These are phyloP conservation scores for Diaporthe humulicola DNA, from an alignment of 2,329 filamentous ascomycete species.

Conservation along the genomic window DNA sequence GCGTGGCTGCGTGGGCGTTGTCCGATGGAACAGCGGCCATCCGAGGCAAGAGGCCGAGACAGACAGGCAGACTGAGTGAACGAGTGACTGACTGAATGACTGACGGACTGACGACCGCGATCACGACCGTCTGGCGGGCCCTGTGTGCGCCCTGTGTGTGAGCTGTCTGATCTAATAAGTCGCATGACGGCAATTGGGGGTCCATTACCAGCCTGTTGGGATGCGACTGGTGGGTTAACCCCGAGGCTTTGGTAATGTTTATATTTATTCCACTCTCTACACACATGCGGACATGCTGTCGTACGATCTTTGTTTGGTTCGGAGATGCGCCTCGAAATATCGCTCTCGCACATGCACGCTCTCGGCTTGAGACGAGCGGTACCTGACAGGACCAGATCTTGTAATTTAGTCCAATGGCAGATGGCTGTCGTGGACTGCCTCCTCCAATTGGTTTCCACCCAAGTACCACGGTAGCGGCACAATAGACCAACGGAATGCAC, in stretches of 20 bases:
- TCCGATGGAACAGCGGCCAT: constrained; percentile 30
- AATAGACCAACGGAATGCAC: constrained; percentile 28
- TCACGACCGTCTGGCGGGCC: not conserved
- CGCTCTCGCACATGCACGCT: not conserved
- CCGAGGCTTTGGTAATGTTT: constrained; percentile 24
- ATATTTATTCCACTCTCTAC: not conserved
- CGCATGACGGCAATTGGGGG: constrained; percentile 9
- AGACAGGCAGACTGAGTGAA: not conserved
- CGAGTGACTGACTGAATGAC: not conserved
- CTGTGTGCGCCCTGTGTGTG: not conserved
- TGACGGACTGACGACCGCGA: not conserved
- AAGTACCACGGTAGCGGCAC: constrained; percentile 18
- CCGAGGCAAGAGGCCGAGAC: constrained; percentile 28
- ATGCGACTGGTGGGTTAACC: constrained; percentile 31
- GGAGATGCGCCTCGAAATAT: not conserved
- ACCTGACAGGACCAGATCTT: not conserved
- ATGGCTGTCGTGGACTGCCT: constrained; percentile 1
- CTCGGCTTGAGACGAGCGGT: constrained; percentile 11
- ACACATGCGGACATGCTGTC: not conserved
- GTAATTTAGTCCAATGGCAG: not conserved
- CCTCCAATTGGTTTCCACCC: constrained; percentile 19
- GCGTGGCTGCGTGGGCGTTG: constrained; percentile 17
- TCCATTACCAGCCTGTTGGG: constrained; percentile 24
- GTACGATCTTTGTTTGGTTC: not conserved
- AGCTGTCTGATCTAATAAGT: not conserved